A percentile compares a stretch with the other conserved stretches of the same genome.
These are phyloP conservation scores for Sextonia rubra DNA, from an alignment of 164 flowering plant genomes.

Conservation along the genomic window DNA sequence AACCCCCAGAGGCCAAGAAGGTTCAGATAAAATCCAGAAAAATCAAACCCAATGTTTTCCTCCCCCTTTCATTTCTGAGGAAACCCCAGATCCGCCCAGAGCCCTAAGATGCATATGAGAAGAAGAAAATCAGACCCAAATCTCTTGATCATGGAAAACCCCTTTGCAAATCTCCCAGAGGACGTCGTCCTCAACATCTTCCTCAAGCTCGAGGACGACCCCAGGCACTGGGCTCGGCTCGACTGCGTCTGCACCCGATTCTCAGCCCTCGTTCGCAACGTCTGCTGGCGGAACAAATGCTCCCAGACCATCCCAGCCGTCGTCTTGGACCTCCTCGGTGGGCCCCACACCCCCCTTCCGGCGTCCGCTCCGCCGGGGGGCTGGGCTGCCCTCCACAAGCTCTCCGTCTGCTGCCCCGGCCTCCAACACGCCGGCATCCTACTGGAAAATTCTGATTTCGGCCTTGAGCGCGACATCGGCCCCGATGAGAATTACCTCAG, in stretches of 20 bases:
- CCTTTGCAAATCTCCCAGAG: slow-evolving; percentile 46
- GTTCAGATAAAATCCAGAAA: background rate
- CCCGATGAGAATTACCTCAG: slow-evolving; percentile 46
- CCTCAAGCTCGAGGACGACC: slow-evolving; percentile 75
- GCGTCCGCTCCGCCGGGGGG: slow-evolving; percentile 42
- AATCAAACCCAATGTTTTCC: background rate
- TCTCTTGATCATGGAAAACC: background rate
- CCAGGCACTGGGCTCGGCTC: slow-evolving; percentile 67
- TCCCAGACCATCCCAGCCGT: slow-evolving; percentile 49
- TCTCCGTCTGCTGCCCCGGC: slow-evolving; percentile 91
- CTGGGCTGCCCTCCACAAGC: slow-evolving; percentile 82
- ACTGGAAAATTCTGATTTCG: slow-evolving; percentile 81
- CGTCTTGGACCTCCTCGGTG: slow-evolving; percentile 52
- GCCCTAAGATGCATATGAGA: background rate
- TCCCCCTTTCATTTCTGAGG: background rate
- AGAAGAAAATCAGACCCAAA: background rate
- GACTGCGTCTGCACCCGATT: slow-evolving; percentile 81
- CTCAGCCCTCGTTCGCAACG: slow-evolving; percentile 42
- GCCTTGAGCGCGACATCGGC: slow-evolving; percentile 84
- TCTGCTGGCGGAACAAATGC: slow-evolving; percentile 65
- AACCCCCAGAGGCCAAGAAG: background rate
- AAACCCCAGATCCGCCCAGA: background rate
- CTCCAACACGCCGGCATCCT: slow-evolving; percentile 79
- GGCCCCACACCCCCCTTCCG: background rate
- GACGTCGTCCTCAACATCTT: slow-evolving; percentile 72